These are phyloP conservation scores for Sclerotinia spermophila DNA, from an alignment of 2,329 filamentous ascomycete genomes.

Conservation along the genomic window DNA sequence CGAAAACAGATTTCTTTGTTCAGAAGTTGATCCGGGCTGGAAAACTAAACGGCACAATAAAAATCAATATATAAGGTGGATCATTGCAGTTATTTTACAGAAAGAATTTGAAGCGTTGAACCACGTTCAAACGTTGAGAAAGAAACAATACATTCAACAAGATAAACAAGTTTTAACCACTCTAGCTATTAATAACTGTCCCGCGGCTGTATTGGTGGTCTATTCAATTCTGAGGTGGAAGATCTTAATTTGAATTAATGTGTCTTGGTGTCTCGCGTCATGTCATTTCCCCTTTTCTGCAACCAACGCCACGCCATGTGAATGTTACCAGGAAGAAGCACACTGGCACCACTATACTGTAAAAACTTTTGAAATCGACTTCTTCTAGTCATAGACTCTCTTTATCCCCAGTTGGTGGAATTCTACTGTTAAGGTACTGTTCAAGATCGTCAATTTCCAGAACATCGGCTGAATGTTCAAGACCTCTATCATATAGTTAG, in stretches of 20 bases:
- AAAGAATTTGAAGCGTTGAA: not conserved
- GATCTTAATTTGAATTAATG: not conserved
- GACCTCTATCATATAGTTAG: slow-evolving; percentile 46
- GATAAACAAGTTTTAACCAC: not conserved
- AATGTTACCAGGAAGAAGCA: slow-evolving; percentile 2
- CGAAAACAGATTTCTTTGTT: not conserved
- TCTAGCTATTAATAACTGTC: not conserved
- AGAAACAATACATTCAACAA: not conserved
- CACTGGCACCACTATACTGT: slow-evolving; percentile 9
- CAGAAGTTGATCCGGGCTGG: not conserved
- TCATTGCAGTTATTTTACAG: not conserved
- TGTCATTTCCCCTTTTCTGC: not conserved
- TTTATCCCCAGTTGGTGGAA: slow-evolving; percentile 44
- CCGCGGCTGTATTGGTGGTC: not conserved
- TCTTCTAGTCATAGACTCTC: slow-evolving; percentile 26
- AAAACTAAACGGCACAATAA: not conserved
- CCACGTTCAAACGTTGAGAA: not conserved
- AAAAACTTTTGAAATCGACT: not conserved
- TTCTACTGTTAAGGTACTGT: slow-evolving; percentile 46
- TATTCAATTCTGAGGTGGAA: not conserved
- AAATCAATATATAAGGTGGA: not conserved
- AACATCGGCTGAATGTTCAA: slow-evolving; percentile 72
- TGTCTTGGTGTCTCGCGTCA: not conserved
- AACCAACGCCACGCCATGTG: slow-evolving; percentile 1
- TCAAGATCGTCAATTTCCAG: slow-evolving; percentile 83